phyloP scores from a whole-genome alignment of 208 protist genomes.

The Acanthamoeba culbertsoni region DNA sequence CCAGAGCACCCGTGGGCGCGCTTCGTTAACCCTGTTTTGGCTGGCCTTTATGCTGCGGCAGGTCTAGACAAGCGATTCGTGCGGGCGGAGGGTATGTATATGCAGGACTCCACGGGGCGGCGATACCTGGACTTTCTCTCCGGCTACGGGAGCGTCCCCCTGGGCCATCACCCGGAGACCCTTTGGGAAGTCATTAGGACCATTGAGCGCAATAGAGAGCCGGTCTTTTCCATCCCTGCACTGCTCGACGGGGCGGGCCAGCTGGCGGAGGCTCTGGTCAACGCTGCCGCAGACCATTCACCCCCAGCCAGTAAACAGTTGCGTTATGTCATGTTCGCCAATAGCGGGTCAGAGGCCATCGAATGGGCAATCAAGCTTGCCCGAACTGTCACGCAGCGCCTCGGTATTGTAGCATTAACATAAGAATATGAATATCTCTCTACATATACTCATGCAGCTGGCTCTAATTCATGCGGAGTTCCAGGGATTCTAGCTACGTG shows the following conservation, averaged over 20 bases:
- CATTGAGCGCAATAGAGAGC: neutral
- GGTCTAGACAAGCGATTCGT: slow-evolving; percentile 24
- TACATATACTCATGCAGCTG: too few species aligned
- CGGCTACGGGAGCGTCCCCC: slow-evolving; percentile 12
- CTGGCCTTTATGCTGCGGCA: neutral
- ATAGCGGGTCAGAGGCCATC: slow-evolving; percentile 33
- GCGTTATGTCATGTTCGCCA: slow-evolving; percentile 13
- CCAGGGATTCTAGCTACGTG: neutral
- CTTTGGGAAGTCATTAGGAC: neutral
- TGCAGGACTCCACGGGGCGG: neutral
- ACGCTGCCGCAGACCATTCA: neutral
- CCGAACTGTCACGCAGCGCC: neutral
- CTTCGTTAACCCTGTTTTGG: slow-evolving; percentile 43
- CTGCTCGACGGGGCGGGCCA: slow-evolving; percentile 17
- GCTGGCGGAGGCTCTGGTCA: neutral
- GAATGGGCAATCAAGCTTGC: slow-evolving; percentile 50
- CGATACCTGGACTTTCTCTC: slow-evolving; percentile 30
- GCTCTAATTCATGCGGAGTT: too few species aligned
- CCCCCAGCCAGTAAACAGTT: neutral
- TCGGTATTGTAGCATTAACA: neutral
- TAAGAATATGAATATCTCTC: too few species aligned
- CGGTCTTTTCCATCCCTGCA: slow-evolving; percentile 17
- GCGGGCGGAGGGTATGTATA: neutral
- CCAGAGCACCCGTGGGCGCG: slow-evolving; percentile 14
- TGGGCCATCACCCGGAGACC: neutral